phyloP scores from a whole-genome alignment of 805 yeast genomes.

The Zygoascus bituminiphila region DNA sequence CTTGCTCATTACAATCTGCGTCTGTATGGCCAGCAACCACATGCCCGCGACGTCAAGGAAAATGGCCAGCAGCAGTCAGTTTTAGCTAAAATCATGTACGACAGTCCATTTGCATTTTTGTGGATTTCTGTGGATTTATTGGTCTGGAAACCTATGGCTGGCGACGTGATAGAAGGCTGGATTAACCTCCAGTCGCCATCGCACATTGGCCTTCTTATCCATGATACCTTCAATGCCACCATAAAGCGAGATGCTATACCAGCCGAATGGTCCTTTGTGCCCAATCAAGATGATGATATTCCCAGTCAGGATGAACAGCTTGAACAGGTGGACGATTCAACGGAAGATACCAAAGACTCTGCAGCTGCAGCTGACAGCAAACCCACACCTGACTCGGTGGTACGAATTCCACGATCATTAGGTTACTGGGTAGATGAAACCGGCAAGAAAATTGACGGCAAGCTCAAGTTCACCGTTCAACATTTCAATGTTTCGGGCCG shows the following conservation, averaged over 20 bases:
- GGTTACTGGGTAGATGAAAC: conserved; percentile 85
- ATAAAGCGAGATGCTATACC: conserved; percentile 83
- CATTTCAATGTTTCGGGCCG: conserved; percentile 61
- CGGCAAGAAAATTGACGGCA: conserved; percentile 73
- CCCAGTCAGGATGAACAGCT: conserved; percentile 64
- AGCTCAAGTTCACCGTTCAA: conserved; percentile 66
- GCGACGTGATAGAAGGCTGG: conserved; percentile 80
- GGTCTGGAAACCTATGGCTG: conserved; percentile 86
- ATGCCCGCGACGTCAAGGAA: conserved; percentile 25
- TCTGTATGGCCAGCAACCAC: conserved; percentile 35
- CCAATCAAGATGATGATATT: conserved; percentile 59
- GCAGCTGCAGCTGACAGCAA: conserved; percentile 12
- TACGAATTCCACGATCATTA: conserved; percentile 36
- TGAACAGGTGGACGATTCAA: neutral
- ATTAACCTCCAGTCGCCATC: conserved; percentile 89
- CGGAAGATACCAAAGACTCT: conserved; percentile 3
- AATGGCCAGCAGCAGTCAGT: conserved; percentile 35
- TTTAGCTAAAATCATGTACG: conserved; percentile 62
- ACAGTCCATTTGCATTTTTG: conserved; percentile 78
- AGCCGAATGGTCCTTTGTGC: conserved; percentile 74
- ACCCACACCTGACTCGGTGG: neutral
- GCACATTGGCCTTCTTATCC: conserved; percentile 83
- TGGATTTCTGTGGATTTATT: conserved; percentile 82
- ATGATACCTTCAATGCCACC: conserved; percentile 92
- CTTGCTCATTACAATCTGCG: conserved; percentile 65